Conservation (phyloP, 805 yeast genomes). For the Starmerella floris region DNA sequence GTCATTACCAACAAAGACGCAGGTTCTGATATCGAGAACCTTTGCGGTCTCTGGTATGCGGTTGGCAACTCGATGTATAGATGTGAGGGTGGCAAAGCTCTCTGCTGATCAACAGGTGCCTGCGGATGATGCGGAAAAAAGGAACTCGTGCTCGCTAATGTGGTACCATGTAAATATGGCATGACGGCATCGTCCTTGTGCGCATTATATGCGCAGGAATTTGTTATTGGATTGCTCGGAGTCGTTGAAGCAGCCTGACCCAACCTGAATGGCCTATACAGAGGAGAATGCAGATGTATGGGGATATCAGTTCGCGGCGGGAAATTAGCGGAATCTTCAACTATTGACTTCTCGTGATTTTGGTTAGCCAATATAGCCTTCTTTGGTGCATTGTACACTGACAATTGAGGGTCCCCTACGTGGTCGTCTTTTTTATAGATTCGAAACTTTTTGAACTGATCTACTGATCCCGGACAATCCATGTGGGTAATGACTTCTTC, state of each 20-base stretch:
- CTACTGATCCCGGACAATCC: conserved; percentile 9
- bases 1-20: background rate
- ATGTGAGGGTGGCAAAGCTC: background rate
- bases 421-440: background rate
- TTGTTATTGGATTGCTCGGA: background rate
- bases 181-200: background rate
- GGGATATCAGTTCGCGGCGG: background rate
- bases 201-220: background rate
- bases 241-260: background rate
- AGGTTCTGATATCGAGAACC: background rate
- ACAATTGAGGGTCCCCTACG: background rate
- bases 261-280: background rate
- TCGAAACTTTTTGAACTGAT: conserved; percentile 13
- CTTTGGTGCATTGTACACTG: background rate
- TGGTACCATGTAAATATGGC: background rate
- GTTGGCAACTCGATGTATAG: background rate
- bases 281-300: background rate
- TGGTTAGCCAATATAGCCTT: too few species aligned
- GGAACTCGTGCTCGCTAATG: background rate
- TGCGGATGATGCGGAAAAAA: background rate
- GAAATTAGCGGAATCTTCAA: background rate
- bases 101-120: background rate
- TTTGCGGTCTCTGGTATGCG: background rate
- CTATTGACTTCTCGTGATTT: background rate
- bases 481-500: conserved; percentile 13